Evolutionary conservation across 345 rosid genomes (phyloP).

Genomic region (Bretschneidera sinensis): DNA sequence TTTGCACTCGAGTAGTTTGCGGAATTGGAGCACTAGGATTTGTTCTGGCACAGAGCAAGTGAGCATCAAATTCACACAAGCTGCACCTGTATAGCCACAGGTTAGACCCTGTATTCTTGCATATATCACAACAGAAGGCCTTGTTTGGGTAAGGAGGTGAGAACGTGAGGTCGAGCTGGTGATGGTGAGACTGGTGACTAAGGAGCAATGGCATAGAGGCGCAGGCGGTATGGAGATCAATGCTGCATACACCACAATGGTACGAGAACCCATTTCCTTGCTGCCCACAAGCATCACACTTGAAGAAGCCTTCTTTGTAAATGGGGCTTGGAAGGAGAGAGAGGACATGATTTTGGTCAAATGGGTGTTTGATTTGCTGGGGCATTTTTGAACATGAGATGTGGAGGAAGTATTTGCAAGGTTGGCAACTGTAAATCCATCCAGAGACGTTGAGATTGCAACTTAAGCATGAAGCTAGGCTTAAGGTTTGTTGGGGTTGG

Average conservation of each 20-base stretch:
- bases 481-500: slow-evolving; percentile 20
- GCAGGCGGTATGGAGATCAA: slow-evolving; percentile 42
- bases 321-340: slow-evolving; percentile 25
- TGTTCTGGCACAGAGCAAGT: slow-evolving; percentile 32
- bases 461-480: slow-evolving; percentile 19
- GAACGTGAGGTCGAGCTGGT: slow-evolving; percentile 38
- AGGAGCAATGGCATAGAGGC: slow-evolving; percentile 35
- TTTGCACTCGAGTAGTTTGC: slow-evolving; percentile 5
- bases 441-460: slow-evolving; percentile 33
- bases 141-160: slow-evolving; percentile 23
- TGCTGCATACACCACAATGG: slow-evolving; percentile 33
- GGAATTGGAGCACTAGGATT: slow-evolving; percentile 3
- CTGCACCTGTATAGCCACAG: slow-evolving; percentile 45
- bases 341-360: slow-evolving; percentile 32
- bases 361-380: slow-evolving; percentile 39
- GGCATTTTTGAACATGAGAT: slow-evolving; percentile 35
- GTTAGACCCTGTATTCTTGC: slow-evolving; percentile 25
- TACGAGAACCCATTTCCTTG: slow-evolving; percentile 45
- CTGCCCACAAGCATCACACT: slow-evolving; percentile 33
- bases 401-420: slow-evolving; percentile 36
- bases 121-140: slow-evolving; percentile 34
- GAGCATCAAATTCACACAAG: slow-evolving; percentile 40
- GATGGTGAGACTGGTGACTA: slow-evolving; percentile 35
- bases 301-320: slow-evolving; percentile 29
- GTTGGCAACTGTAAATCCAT: slow-evolving; percentile 28